Evolutionary conservation across 2,329 filamentous ascomycete genomes (phyloP), one percentile per base, ranked within the genome.

Genomic region (Geosmithia morbida): DNA sequence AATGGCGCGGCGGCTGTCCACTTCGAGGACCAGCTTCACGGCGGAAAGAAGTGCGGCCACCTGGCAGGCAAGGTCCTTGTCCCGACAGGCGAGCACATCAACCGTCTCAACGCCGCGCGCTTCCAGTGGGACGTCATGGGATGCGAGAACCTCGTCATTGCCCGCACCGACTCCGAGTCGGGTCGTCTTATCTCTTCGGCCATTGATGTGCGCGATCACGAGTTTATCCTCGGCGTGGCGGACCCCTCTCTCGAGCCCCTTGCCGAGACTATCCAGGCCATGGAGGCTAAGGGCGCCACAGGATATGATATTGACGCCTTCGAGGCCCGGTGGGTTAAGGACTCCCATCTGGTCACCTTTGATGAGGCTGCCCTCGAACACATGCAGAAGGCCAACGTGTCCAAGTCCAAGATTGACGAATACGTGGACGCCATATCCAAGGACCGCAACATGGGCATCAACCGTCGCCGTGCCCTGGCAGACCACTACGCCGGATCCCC

Each of bases 121-220:
- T 96, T 95, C 69, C 92, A 98, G 61, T 98, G 90, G 90, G 92
- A 98, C 59, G 74, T 96, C 56, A 97, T 98, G 90, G 92, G 90
- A 44, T 82, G 79, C 46, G 92, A 98, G 68, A 97, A 94, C 62
- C 74, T 97, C 3, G 80, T 97, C 41, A 92, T 98, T 60, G 92
- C 92, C 2, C 82, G 92, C 49, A 97, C 92, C 1, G 92, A 98
- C 64, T 94, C 88, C 1, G 92, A 97, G 66, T 94, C 87, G 51
- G 92, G 90, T 43, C 89, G 83, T 61, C 75, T 98, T 19, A 74
- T 98, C 48, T 94, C 85, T 49, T 94, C 85, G 50, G 87, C 88
- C 14, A 85, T 98, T 52, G 92, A 98, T 59, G 83, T 88, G 6
- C 84, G 92, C 49, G 92, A 98, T 60, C 92, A 98, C 64, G 90